These are phyloP conservation scores for Osmanthus fragrans DNA, from an alignment of 257 asterid genomes.

Conservation along the genomic window DNA sequence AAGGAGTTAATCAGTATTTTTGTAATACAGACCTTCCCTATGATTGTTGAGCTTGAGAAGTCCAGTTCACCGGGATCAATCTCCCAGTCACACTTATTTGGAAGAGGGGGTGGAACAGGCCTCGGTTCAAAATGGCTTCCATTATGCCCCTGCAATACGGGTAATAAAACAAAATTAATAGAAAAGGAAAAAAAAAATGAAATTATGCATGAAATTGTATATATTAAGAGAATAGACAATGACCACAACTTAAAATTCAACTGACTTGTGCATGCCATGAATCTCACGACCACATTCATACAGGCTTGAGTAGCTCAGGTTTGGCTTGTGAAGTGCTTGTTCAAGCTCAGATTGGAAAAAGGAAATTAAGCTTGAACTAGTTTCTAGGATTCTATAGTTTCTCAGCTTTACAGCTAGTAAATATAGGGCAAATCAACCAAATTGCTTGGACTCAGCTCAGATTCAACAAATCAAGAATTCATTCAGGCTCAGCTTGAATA, in stretches of 20 bases:
- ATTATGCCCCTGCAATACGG: constrained; percentile 75
- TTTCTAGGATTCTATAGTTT: neutral
- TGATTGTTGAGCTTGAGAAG: constrained; percentile 64
- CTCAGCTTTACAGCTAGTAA: neutral
- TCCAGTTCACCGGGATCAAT: constrained; percentile 88
- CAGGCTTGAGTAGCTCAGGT: neutral
- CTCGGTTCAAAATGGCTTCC: constrained; percentile 98
- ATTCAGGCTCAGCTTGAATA: neutral
- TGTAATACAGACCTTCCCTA: constrained; percentile 73
- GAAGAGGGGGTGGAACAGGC: constrained; percentile 86
- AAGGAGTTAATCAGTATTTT: constrained; percentile 3
- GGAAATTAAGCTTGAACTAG: neutral
- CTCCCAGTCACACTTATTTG: constrained; percentile 99
- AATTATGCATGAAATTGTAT: neutral
- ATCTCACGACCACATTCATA: neutral
- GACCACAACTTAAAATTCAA: neutral
- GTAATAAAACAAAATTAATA: constrained; percentile 3
- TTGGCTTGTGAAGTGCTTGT: neutral
- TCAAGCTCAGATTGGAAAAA: neutral
- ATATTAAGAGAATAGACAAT: neutral
- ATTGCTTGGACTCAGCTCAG: neutral
- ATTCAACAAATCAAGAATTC: neutral
- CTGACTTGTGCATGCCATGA: constrained; percentile 16
- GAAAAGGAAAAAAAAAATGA: constrained; percentile 13
- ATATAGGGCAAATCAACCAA: neutral